Evolutionary conservation across 73 alveolate species (phyloP).

Genomic region (Paramecium bursaria): DNA sequence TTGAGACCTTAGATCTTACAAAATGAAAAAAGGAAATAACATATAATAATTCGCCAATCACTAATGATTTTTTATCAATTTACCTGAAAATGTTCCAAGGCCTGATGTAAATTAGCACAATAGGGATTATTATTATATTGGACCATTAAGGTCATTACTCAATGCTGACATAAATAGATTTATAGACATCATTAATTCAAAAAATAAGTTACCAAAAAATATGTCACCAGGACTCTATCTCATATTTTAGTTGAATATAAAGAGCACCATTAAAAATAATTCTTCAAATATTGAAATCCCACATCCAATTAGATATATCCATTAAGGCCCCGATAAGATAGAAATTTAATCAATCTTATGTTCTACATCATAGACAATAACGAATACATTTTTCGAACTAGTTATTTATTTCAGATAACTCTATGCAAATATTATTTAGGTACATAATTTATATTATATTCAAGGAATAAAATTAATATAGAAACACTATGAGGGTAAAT

Average conservation of each 20-base stretch:
- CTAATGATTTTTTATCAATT: not conserved
- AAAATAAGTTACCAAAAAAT: slow-evolving; percentile 38
- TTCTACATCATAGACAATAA: too few species aligned
- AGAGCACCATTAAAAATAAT: not conserved
- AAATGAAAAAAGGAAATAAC: slow-evolving; percentile 18
- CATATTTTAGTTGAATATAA: not conserved
- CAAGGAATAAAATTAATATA: not conserved
- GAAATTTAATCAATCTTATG: too few species aligned
- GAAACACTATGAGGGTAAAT: slow-evolving; percentile 37
- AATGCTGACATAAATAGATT: slow-evolving; percentile 11
- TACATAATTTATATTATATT: too few species aligned
- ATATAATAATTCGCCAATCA: slow-evolving; percentile 15
- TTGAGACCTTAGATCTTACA: not conserved
- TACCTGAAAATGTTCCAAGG: slow-evolving; percentile 9
- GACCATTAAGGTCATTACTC: not conserved
- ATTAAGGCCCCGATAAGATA: too few species aligned
- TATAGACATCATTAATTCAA: slow-evolving; percentile 25
- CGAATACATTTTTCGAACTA: too few species aligned
- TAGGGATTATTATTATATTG: not conserved
- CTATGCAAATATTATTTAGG: too few species aligned
- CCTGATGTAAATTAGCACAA: slow-evolving; percentile 9
- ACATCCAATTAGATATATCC: slow-evolving; percentile 52
- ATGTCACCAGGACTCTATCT: slow-evolving; percentile 55
- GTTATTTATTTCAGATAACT: too few species aligned
- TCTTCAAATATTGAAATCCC: slow-evolving; percentile 10